A percentile compares a stretch with the other conserved stretches of the same genome.
Conservation (phyloP, 495 filamentous ascomycete species). For the Xylaria sp. region DNA sequence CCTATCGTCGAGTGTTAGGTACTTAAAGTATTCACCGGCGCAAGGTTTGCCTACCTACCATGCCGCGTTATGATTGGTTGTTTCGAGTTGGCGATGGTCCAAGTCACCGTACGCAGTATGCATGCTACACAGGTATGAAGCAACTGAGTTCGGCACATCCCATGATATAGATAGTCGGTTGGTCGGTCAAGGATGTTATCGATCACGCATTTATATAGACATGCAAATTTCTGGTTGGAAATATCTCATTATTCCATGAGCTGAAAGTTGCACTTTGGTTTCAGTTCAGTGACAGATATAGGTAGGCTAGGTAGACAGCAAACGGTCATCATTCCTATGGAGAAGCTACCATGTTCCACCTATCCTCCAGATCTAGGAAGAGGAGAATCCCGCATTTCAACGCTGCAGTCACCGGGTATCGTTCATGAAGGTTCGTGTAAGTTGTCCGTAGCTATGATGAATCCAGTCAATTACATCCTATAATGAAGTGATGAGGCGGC, state of each 20-base stretch:
- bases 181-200: background rate
- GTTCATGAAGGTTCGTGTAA: slow-evolving; percentile 76
- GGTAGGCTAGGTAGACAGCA: background rate
- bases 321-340: background rate
- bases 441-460: slow-evolving; percentile 75
- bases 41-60: background rate
- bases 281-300: too few species aligned
- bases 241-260: background rate
- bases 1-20: background rate
- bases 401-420: background rate
- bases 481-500: background rate
- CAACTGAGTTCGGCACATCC: background rate
- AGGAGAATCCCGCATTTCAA: background rate
- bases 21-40: too few species aligned
- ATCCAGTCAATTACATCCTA: background rate
- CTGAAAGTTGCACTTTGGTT: background rate
- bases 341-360: background rate
- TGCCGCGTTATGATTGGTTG: background rate
- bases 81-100: background rate
- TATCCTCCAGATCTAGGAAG: background rate
- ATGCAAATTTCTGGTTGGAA: background rate
- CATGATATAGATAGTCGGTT: background rate
- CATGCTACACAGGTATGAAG: background rate
- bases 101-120: background rate
- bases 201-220: background rate